phyloP scores from a whole-genome alignment of 2,329 filamentous ascomycete species.

The Leptographium flavum region DNA sequence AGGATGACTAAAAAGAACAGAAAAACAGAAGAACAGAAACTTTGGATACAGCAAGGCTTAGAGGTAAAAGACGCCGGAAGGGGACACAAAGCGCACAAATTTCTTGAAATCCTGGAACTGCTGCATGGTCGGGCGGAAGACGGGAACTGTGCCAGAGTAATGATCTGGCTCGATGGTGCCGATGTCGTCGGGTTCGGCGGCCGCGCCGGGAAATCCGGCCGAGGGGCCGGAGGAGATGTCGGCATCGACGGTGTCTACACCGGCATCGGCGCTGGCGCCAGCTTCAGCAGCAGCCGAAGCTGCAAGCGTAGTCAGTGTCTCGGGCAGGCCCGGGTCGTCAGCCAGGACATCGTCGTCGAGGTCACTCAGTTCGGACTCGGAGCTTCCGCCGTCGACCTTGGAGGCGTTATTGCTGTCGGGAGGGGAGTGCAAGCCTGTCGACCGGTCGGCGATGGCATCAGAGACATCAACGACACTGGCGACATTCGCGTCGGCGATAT shows the following conservation, averaged over 20 bases:
- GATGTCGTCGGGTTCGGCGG: slow-evolving; percentile 35
- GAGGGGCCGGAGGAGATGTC: background rate
- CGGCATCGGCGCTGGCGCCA: background rate
- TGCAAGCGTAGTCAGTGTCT: slow-evolving; percentile 3
- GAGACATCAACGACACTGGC: too few relatives aligned
- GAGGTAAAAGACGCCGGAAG: background rate
- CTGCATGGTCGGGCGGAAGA: slow-evolving; percentile 90
- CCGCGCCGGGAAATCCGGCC: background rate
- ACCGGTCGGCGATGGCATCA: slow-evolving; percentile 15
- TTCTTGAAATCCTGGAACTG: slow-evolving; percentile 89
- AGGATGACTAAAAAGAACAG: background rate
- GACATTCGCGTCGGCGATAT: slow-evolving; percentile 4
- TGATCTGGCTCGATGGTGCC: slow-evolving; percentile 74
- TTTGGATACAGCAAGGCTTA: too few relatives aligned
- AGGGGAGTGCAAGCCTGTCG: slow-evolving; percentile 43
- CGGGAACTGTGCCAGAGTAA: slow-evolving; percentile 81
- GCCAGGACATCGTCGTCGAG: slow-evolving; percentile 44
- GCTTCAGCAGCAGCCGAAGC: slow-evolving; percentile 2
- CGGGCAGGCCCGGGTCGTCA: slow-evolving; percentile 17
- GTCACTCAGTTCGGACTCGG: slow-evolving; percentile 51
- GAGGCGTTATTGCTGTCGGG: slow-evolving; percentile 48
- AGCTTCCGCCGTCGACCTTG: slow-evolving; percentile 39
- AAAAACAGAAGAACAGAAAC: background rate
- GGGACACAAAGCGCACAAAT: slow-evolving; percentile 46
- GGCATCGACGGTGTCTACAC: background rate